These are phyloP conservation scores for Acanthamoeba lenticulata DNA, from an alignment of 208 protist genomes.

Conservation along the genomic window DNA sequence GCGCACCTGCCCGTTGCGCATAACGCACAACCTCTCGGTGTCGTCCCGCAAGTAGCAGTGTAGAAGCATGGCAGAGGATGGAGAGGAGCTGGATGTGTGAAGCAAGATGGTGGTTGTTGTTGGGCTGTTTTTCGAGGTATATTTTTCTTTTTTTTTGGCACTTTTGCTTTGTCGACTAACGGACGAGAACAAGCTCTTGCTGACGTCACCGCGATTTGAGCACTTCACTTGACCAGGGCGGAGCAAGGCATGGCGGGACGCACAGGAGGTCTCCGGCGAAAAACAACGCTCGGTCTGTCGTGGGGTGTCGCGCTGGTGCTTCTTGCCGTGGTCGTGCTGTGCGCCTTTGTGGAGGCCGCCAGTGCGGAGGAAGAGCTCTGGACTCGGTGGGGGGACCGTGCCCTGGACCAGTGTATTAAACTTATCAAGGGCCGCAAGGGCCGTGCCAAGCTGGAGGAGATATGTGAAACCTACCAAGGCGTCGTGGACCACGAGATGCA, in stretches of 20 bases:
- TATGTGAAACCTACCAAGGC: background rate
- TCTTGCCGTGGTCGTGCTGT: background rate
- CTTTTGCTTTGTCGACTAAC: no score
- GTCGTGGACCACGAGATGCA: conserved; percentile 1
- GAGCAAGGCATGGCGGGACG: no score
- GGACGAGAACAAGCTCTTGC: background rate
- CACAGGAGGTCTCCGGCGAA: no score
- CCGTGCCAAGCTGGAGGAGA: background rate
- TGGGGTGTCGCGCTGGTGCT: background rate
- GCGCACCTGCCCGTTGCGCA: background rate
- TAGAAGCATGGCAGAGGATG: background rate
- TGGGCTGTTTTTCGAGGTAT: background rate
- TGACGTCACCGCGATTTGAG: background rate
- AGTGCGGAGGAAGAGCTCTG: conserved; percentile 6
- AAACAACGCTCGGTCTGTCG: no score
- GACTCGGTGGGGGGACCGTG: conserved; percentile 1
- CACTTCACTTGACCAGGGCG: no score
- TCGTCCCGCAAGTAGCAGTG: conserved; percentile 16
- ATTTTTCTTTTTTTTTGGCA: background rate
- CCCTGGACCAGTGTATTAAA: background rate
- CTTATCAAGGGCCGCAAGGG: background rate
- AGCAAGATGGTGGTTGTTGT: background rate
- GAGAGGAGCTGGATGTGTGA: background rate
- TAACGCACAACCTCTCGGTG: background rate
- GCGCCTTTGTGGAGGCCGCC: background rate